phyloP scores from a whole-genome alignment of 2,329 filamentous ascomycete genomes.

The Xylariaceae sp. region DNA sequence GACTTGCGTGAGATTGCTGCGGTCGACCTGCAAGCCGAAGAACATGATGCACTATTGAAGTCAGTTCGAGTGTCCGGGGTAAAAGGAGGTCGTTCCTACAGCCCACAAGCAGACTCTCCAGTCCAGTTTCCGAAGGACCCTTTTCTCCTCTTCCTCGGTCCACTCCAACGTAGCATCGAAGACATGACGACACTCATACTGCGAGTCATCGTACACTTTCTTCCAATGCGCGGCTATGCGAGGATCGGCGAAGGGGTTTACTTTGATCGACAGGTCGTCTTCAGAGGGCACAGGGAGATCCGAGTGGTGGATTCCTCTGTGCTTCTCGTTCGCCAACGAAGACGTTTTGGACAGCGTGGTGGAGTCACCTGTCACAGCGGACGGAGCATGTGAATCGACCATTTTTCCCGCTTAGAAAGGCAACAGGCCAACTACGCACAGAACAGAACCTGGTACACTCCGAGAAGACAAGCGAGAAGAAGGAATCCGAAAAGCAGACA shows the following conservation, averaged over 20 bases:
- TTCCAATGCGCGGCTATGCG: constrained; percentile 31
- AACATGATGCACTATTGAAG: constrained; percentile 48
- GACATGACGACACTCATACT: constrained; percentile 50
- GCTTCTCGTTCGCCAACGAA: constrained; percentile 12
- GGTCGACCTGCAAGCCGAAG: constrained; percentile 56
- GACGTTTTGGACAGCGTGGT: constrained; percentile 4
- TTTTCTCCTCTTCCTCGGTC: constrained; percentile 49
- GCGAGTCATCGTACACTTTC: constrained; percentile 32
- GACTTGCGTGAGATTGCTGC: constrained; percentile 54
- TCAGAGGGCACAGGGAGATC: constrained; percentile 7
- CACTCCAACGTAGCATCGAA: constrained; percentile 51
- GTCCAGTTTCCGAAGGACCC: constrained; percentile 44
- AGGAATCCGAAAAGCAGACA: too few species aligned
- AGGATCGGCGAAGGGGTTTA: constrained; percentile 19
- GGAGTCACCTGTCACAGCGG: constrained; percentile 7
- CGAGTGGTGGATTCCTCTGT: constrained; percentile 1
- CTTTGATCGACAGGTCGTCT: constrained; percentile 9
- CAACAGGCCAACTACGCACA: too few species aligned
- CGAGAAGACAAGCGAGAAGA: too few species aligned
- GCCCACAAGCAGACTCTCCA: constrained; percentile 39
- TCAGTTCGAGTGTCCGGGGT: neutral
- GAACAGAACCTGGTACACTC: too few species aligned
- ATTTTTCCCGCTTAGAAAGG: constrained; percentile 6
- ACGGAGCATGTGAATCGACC: constrained; percentile 9
- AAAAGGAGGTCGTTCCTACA: constrained; percentile 19